Conservation (phyloP, 305 asterid genomes). For the Fraxinus paxiana region DNA sequence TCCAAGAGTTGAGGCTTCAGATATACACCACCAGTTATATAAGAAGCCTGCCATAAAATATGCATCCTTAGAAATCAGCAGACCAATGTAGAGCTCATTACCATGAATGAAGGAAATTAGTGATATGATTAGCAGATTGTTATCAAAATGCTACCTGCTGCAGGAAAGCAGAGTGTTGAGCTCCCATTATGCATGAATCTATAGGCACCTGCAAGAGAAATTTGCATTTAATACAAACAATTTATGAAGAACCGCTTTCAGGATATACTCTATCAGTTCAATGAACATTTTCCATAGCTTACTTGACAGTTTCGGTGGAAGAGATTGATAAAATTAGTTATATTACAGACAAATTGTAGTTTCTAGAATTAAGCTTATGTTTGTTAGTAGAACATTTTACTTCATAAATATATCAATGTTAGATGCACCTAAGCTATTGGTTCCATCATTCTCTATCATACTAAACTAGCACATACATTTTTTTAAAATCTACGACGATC, state of each 20-base stretch:
- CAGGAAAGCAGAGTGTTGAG: conserved; percentile 85
- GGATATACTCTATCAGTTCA: neutral
- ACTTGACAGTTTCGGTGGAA: neutral
- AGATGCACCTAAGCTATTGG: neutral
- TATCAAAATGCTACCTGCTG: conserved; percentile 66
- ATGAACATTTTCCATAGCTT: neutral
- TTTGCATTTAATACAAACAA: neutral
- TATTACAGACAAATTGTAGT: neutral
- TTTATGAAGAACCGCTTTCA: neutral
- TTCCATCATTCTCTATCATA: neutral
- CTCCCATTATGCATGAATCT: conserved; percentile 79
- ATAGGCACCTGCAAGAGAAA: conserved; percentile 68
- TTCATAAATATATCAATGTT: neutral
- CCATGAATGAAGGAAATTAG: neutral
- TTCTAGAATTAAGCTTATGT: neutral
- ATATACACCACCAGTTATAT: conserved; percentile 83
- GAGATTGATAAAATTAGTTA: neutral
- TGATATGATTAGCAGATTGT: conserved; percentile 1
- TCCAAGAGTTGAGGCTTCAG: conserved; percentile 79
- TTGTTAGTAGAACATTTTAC: neutral
- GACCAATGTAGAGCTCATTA: conserved; percentile 14
- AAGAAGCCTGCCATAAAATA: conserved; percentile 66
- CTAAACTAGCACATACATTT: neutral
- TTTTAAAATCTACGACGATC: neutral
- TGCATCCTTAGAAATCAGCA: conserved; percentile 19